Conservation (phyloP, 2,329 filamentous ascomycete species). For the Penicillium sp. region DNA sequence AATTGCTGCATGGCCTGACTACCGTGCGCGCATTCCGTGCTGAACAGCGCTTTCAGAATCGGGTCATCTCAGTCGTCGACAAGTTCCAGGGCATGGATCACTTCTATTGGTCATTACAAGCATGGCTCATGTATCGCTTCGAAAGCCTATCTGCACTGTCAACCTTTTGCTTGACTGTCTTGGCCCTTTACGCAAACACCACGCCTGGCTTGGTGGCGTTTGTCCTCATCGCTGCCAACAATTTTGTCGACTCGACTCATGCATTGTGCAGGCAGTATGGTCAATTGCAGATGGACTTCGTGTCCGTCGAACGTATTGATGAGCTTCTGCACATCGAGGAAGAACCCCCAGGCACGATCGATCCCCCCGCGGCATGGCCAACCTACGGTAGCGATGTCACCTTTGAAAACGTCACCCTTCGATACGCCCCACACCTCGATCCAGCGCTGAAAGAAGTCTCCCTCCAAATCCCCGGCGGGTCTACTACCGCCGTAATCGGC, state of each 20-base stretch:
- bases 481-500: slow-evolving; percentile 77
- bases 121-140: slow-evolving; percentile 82
- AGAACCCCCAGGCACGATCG: slow-evolving; percentile 66
- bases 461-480: slow-evolving; percentile 73
- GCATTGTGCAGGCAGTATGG: slow-evolving; percentile 77
- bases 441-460: slow-evolving; percentile 69
- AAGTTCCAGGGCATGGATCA: slow-evolving; percentile 94
- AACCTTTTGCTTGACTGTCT: slow-evolving; percentile 70
- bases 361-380: slow-evolving; percentile 77
- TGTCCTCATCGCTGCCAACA: slow-evolving; percentile 70
- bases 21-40: slow-evolving; percentile 84
- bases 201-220: slow-evolving; percentile 81
- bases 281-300: slow-evolving; percentile 86
- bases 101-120: slow-evolving; percentile 88
- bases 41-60: slow-evolving; percentile 75
- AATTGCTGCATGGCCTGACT: slow-evolving; percentile 79
- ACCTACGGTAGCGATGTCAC: slow-evolving; percentile 68
- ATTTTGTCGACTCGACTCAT: slow-evolving; percentile 68
- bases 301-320: slow-evolving; percentile 83
- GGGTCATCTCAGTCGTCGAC: slow-evolving; percentile 79
- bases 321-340: slow-evolving; percentile 78
- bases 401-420: slow-evolving; percentile 76
- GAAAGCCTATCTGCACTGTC: slow-evolving; percentile 70
- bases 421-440: slow-evolving; percentile 76
- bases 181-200: slow-evolving; percentile 74